Conservation (phyloP, 495 filamentous ascomycete species). For the Lentithecium fluviatile region DNA sequence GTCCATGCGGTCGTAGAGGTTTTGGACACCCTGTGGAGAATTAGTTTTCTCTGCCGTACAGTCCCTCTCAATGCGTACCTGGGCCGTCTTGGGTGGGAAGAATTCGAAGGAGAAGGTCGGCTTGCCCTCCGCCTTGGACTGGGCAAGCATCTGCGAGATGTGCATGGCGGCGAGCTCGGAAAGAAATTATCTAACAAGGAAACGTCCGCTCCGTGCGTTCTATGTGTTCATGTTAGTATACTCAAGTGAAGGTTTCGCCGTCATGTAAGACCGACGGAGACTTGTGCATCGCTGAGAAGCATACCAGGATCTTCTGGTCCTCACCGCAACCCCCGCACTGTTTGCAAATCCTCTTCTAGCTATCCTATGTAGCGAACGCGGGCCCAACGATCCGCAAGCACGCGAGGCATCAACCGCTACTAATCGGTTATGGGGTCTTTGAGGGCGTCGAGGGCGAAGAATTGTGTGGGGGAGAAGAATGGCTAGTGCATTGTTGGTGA, state of each 20-base stretch:
- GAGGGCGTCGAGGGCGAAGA: slow-evolving; percentile 31
- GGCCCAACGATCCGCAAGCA: slow-evolving; percentile 49
- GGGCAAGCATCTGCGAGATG: slow-evolving; percentile 87
- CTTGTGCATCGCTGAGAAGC: neutral
- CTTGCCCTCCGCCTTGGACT: slow-evolving; percentile 69
- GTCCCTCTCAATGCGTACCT: slow-evolving; percentile 45
- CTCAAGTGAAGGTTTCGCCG: too few species aligned
- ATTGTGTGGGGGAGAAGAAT: slow-evolving; percentile 18
- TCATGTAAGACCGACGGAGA: too few species aligned
- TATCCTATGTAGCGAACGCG: slow-evolving; percentile 49
- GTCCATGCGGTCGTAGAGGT: slow-evolving; percentile 99
- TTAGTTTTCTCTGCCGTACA: neutral
- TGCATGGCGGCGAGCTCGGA: slow-evolving; percentile 56
- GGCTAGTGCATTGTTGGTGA: neutral
- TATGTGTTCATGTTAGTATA: neutral
- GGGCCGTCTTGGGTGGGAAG: slow-evolving; percentile 98
- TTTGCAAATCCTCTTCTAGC: neutral
- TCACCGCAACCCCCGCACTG: neutral
- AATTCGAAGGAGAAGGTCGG: slow-evolving; percentile 98
- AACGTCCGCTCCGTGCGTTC: neutral
- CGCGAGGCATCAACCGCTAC: slow-evolving; percentile 48
- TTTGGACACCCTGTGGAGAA: slow-evolving; percentile 79
- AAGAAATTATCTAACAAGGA: slow-evolving; percentile 7
- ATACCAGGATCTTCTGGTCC: neutral
- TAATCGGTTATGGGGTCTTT: neutral